These are phyloP conservation scores for Gossypium longicalyx DNA, from an alignment of 345 rosid genomes.

Conservation along the genomic window DNA sequence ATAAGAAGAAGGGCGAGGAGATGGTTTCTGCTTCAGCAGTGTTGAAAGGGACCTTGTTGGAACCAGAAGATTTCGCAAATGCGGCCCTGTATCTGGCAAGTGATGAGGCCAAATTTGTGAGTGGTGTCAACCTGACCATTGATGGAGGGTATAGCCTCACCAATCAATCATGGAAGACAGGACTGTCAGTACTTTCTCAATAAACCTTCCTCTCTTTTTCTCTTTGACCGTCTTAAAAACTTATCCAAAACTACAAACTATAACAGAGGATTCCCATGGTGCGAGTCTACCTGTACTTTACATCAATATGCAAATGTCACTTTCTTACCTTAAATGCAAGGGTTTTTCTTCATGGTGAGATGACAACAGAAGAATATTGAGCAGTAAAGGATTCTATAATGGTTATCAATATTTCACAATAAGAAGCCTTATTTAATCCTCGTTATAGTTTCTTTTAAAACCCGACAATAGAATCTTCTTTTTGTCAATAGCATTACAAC, in stretches of 20 bases:
- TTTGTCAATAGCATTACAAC: neutral
- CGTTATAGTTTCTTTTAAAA: neutral
- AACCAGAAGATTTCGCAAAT: slow-evolving; percentile 43
- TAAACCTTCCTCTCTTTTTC: neutral
- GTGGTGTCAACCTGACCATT: slow-evolving; percentile 41
- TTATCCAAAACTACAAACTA: neutral
- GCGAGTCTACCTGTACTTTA: neutral
- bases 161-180: slow-evolving; percentile 29
- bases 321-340: neutral
- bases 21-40: slow-evolving; percentile 8
- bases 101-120: slow-evolving; percentile 46
- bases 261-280: neutral
- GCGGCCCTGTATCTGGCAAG: slow-evolving; percentile 46
- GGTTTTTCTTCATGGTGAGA: neutral
- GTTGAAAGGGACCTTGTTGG: slow-evolving; percentile 38
- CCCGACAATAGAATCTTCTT: neutral
- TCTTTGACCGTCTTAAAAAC: neutral
- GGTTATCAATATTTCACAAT: neutral
- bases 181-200: neutral
- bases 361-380: neutral
- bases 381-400: neutral
- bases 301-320: neutral
- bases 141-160: slow-evolving; percentile 43
- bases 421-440: neutral
- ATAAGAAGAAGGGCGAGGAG: slow-evolving; percentile 12